phyloP scores from a whole-genome alignment of 2,329 filamentous ascomycete species.

The Trichophyton rubrum region DNA sequence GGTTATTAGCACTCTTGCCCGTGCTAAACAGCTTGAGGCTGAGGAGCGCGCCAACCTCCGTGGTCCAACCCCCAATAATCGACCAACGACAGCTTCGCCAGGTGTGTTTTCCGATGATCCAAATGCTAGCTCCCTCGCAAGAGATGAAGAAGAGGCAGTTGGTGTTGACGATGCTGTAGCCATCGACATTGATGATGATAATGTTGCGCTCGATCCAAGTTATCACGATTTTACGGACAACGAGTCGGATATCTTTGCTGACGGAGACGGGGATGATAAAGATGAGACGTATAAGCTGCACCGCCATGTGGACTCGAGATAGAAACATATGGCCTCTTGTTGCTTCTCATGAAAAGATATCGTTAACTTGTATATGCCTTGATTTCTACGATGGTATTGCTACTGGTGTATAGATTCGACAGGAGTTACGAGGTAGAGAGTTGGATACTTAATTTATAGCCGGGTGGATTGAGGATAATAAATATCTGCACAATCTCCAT shows the following conservation, averaged over 20 bases:
- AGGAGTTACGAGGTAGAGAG: background rate
- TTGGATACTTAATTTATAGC: background rate
- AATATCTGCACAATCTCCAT: too few relatives aligned
- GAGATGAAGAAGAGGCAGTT: conserved; percentile 33
- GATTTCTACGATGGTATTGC: conserved; percentile 13
- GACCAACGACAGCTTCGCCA: conserved; percentile 12
- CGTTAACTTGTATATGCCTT: background rate
- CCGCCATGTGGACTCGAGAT: conserved; percentile 20
- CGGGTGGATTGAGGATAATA: background rate
- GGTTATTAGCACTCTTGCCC: conserved; percentile 32
- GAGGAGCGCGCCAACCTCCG: conserved; percentile 33
- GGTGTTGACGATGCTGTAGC: conserved; percentile 34
- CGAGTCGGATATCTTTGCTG: conserved; percentile 37
- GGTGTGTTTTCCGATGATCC: conserved; percentile 25
- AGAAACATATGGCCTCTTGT: background rate
- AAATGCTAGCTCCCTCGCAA: conserved; percentile 29
- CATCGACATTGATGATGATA: conserved; percentile 37
- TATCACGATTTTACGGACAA: conserved; percentile 45
- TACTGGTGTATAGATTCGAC: background rate
- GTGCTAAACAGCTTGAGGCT: conserved; percentile 38
- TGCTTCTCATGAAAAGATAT: conserved; percentile 1
- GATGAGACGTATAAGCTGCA: conserved; percentile 31
- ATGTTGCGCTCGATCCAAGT: conserved; percentile 19
- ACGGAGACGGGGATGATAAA: conserved; percentile 27
- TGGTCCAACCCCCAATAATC: conserved; percentile 20